Percentiles rank a stretch among this genome's conserved stretches.
phyloP scores from a whole-genome alignment of 768 basidiomycete genomes.

The Porpolomopsis calyptriformis region DNA sequence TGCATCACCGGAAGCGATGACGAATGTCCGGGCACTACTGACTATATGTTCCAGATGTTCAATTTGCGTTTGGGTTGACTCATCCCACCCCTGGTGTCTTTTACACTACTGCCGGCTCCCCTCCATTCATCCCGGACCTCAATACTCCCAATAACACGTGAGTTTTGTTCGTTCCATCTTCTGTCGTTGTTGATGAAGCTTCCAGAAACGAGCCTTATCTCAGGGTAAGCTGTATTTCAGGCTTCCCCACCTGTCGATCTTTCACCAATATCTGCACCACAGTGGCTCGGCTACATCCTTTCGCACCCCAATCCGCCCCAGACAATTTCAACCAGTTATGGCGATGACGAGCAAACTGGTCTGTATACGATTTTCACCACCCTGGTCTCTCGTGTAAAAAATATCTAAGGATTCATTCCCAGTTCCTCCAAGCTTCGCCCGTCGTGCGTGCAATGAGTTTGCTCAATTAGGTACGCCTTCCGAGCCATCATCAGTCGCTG shows the following conservation, averaged over 20 bases:
- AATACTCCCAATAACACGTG: conserved; percentile 26
- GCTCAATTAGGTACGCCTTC: conserved; percentile 47
- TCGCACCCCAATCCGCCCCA: conserved; percentile 37
- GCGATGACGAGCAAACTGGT: conserved; percentile 65
- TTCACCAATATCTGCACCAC: too few species aligned
- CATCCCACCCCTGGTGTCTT: conserved; percentile 50
- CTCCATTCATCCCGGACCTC: conserved; percentile 45
- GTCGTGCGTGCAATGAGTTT: conserved; percentile 47
- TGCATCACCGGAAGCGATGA: not conserved
- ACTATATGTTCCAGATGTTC: conserved; percentile 26
- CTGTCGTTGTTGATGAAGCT: not conserved
- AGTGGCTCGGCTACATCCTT: conserved; percentile 53
- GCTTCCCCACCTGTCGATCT: not conserved
- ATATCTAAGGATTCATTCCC: conserved; percentile 2
- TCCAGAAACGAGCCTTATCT: conserved; percentile 22
- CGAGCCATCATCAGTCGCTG: not conserved
- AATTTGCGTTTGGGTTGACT: conserved; percentile 56
- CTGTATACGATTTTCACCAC: not conserved
- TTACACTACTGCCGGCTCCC: conserved; percentile 51
- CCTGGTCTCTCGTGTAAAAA: not conserved
- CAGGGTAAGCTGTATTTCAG: conserved; percentile 10
- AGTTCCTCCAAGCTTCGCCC: conserved; percentile 52
- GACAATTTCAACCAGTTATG: conserved; percentile 64
- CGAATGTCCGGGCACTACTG: not conserved
- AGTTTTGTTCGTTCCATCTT: not conserved